phyloP scores from a whole-genome alignment of 495 filamentous ascomycete genomes.

The Cercophora sp. region DNA sequence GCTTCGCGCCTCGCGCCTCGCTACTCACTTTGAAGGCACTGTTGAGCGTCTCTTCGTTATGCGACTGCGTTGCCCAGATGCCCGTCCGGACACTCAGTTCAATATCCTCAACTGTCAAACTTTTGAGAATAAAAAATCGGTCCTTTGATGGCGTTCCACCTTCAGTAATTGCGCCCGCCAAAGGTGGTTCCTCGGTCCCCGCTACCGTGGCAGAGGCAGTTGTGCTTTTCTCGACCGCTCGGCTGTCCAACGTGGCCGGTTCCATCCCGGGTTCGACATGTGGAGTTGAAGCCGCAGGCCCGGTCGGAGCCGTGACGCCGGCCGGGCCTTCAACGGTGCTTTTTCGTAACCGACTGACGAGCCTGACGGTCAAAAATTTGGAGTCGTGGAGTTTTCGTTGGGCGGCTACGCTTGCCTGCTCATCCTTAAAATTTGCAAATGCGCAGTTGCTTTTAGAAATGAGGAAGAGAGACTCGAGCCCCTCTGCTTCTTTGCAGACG shows the following conservation, averaged over 20 bases:
- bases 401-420: conserved; percentile 69
- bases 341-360: conserved; percentile 88
- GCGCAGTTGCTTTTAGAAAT: conserved; percentile 98
- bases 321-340: conserved; percentile 49
- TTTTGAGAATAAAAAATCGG: conserved; percentile 90
- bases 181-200: conserved; percentile 20
- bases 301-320: conserved; percentile 49
- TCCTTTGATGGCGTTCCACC: conserved; percentile 47
- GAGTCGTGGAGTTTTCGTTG: conserved; percentile 88
- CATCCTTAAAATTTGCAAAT: conserved; percentile 93
- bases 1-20: not conserved
- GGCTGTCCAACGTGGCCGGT: conserved; percentile 1
- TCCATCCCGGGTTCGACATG: conserved; percentile 17
- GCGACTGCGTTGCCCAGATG: conserved; percentile 91
- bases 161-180: conserved; percentile 12
- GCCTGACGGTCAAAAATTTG: conserved; percentile 75
- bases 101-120: conserved; percentile 89
- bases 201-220: not conserved
- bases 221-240: conserved; percentile 17
- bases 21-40: conserved; percentile 74
- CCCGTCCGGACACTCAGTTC: conserved; percentile 83
- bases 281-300: conserved; percentile 42
- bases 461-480: conserved; percentile 86
- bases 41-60: conserved; percentile 84
- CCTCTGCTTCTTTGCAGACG: conserved; percentile 77